A percentile compares a stretch with the other conserved stretches of the same genome.
Evolutionary conservation across 257 asterid species (phyloP).

Genomic region (Solanum etuberosum): DNA sequence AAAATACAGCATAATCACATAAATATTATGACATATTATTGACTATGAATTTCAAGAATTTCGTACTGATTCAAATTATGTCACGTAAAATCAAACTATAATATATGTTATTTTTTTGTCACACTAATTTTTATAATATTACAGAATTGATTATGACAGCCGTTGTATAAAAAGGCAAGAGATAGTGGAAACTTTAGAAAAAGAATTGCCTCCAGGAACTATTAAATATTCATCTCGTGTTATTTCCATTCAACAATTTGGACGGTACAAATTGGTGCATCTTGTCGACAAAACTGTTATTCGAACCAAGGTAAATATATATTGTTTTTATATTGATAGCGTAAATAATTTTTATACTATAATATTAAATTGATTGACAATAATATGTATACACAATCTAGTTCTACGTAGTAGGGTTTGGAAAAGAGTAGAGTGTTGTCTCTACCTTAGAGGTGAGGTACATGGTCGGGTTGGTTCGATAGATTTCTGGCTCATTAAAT

Average conservation of each 20-base stretch:
- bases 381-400: not conserved
- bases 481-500: rapidly evolving
- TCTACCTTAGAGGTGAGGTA: not conserved
- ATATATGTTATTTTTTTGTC: not conserved
- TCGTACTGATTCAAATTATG: not conserved
- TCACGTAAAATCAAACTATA: not conserved
- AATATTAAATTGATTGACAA: not conserved
- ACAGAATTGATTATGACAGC: slow-evolving; percentile 30
- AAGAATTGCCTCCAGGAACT: slow-evolving; percentile 28
- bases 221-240: slow-evolving; percentile 28
- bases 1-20: not conserved
- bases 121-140: not conserved
- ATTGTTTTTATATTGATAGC: not conserved
- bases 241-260: slow-evolving; percentile 19
- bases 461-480: no score
- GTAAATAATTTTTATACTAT: not conserved
- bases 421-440: not conserved
- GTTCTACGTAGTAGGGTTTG: not conserved
- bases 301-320: slow-evolving; percentile 22
- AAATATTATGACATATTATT: not conserved
- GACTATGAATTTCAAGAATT: not conserved
- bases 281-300: slow-evolving; percentile 28
- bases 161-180: slow-evolving; percentile 28
- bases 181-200: slow-evolving; percentile 22
- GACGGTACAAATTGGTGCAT: slow-evolving; percentile 22